phyloP scores from a whole-genome alignment of 768 basidiomycete genomes.

The Boletus sensibilis region DNA sequence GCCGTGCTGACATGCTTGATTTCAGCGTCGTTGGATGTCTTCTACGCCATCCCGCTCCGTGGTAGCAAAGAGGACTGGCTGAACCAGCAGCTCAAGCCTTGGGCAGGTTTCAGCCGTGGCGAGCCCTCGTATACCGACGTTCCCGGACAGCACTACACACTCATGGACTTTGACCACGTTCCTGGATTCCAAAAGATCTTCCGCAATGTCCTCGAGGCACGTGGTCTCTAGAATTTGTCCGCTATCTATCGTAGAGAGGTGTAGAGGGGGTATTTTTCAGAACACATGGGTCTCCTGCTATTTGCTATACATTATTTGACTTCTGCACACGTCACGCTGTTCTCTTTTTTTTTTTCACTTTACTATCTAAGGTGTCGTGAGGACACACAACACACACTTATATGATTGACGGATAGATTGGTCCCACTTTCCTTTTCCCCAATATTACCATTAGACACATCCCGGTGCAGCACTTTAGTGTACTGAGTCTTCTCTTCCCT shows the following conservation, averaged over 20 bases:
- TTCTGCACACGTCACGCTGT: too few relatives aligned
- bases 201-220: slow-evolving; percentile 24
- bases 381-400: too few relatives aligned
- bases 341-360: too few relatives aligned
- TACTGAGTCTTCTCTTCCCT: too few relatives aligned
- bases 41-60: slow-evolving; percentile 28
- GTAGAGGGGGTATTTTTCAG: neutral
- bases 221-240: slow-evolving; percentile 18
- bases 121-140: slow-evolving; percentile 27
- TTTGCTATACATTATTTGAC: too few relatives aligned
- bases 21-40: slow-evolving; percentile 22
- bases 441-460: too few relatives aligned
- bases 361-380: too few relatives aligned
- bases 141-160: slow-evolving; percentile 30
- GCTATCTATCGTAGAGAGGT: neutral
- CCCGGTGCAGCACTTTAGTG: too few relatives aligned
- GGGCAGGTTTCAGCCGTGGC: slow-evolving; percentile 23
- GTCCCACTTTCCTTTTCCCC: too few relatives aligned
- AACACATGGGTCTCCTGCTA: too few relatives aligned
- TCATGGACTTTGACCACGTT: slow-evolving; percentile 34
- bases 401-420: too few relatives aligned
- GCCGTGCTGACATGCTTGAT: neutral
- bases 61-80: slow-evolving; percentile 32
- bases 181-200: slow-evolving; percentile 31
- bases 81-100: slow-evolving; percentile 30